phyloP scores from a whole-genome alignment of 169 alveolate genomes.

The Eimeria acervulina region DNA sequence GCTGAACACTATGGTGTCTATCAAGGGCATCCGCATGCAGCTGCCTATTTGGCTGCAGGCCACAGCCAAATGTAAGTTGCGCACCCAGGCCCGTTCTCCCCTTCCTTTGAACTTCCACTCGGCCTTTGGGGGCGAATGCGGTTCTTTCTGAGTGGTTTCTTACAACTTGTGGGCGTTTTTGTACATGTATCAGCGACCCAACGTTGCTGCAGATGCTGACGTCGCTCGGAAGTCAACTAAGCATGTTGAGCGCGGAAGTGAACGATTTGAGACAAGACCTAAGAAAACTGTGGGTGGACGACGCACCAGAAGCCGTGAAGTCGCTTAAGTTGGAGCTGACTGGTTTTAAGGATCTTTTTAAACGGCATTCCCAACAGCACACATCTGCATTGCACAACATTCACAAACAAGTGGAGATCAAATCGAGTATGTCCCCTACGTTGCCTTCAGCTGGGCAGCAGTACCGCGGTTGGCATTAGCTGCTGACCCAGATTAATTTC shows the following conservation, averaged over 20 bases:
- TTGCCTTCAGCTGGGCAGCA: not conserved
- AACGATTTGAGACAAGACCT: constrained; percentile 84
- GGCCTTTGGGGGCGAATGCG: not conserved
- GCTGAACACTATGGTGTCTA: constrained; percentile 36
- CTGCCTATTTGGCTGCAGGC: not conserved
- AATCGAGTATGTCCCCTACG: not conserved
- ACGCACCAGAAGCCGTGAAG: constrained; percentile 68
- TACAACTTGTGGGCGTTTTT: not conserved
- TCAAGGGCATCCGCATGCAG: constrained; percentile 10
- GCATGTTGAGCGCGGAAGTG: constrained; percentile 82
- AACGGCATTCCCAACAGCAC: constrained; percentile 85
- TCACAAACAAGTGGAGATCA: constrained; percentile 67
- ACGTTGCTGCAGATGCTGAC: constrained; percentile 85
- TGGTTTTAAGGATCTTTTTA: constrained; percentile 69
- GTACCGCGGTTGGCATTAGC: not conserved
- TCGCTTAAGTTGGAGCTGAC: constrained; percentile 71
- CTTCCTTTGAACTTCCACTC: not conserved
- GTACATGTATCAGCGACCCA: constrained; percentile 83
- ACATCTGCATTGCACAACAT: constrained; percentile 83
- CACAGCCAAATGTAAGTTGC: constrained; percentile 35
- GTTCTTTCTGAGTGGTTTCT: not conserved
- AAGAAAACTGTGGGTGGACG: constrained; percentile 62
- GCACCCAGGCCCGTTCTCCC: not conserved
- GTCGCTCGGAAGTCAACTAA: constrained; percentile 82
- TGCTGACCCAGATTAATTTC: no score